Evolutionary conservation across 495 filamentous ascomycete genomes (phyloP).

Genomic region (Trichocladium antarcticum): DNA sequence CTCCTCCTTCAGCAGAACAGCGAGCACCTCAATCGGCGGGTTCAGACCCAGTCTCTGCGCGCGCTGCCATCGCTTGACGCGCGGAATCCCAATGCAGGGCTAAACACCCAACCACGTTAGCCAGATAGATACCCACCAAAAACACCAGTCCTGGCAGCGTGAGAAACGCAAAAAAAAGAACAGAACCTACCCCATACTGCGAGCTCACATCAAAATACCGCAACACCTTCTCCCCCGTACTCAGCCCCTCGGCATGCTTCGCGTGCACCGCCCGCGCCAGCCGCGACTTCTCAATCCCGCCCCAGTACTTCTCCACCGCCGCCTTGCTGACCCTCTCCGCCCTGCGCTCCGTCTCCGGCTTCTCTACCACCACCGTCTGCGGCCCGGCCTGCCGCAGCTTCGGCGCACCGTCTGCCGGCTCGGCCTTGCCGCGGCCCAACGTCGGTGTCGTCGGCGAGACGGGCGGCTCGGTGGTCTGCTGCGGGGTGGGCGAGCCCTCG

Average conservation of each 20-base stretch:
- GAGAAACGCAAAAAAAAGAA: neutral
- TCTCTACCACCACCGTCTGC: conserved; percentile 13
- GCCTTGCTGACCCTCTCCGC: conserved; percentile 51
- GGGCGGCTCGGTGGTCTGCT: no score
- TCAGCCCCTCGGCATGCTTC: conserved; percentile 43
- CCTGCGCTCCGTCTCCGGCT: conserved; percentile 40
- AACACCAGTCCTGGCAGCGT: neutral
- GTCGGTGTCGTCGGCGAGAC: no score
- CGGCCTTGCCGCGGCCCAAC: conserved; percentile 19
- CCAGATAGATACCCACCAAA: neutral
- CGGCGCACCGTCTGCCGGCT: conserved; percentile 1
- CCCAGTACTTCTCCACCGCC: conserved; percentile 65
- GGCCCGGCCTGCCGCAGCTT: neutral
- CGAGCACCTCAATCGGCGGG: conserved; percentile 86
- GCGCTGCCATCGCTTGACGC: conserved; percentile 77
- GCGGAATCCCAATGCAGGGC: conserved; percentile 80
- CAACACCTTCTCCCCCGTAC: conserved; percentile 69
- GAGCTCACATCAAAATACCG: conserved; percentile 78
- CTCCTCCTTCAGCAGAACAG: conserved; percentile 66
- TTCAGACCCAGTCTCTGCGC: conserved; percentile 67
- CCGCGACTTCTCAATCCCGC: conserved; percentile 48
- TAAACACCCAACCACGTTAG: conserved; percentile 26
- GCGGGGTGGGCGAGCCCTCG: conserved; percentile 14
- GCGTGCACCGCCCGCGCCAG: conserved; percentile 52
- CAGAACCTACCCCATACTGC: conserved; percentile 72